phyloP scores from a whole-genome alignment of 257 asterid genomes.

The Gardenia jasminoides region DNA sequence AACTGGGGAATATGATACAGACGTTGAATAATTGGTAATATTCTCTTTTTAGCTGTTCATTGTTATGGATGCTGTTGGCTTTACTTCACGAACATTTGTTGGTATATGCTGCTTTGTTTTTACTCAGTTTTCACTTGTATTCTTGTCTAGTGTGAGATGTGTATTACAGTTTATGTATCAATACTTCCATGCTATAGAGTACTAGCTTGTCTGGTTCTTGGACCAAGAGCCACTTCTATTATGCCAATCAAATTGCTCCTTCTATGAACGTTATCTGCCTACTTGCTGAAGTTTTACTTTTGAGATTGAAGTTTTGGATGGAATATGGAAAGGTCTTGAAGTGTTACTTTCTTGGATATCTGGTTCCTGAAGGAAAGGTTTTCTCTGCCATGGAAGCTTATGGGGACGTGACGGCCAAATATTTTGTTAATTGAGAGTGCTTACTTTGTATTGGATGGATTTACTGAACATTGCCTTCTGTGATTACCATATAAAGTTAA shows the following conservation, averaged over 20 bases:
- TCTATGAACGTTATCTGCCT: not conserved
- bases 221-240: not conserved
- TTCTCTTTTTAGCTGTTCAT: not conserved
- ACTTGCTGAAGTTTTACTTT: not conserved
- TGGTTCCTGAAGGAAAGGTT: not conserved
- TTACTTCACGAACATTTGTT: not conserved
- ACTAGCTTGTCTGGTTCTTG: not conserved
- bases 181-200: not conserved
- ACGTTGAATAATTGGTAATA: conserved; percentile 67
- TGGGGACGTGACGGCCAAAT: not conserved
- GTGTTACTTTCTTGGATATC: not conserved
- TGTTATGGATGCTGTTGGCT: not conserved
- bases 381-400: not conserved
- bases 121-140: not conserved
- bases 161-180: not conserved
- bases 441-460: not conserved
- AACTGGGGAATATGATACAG: conserved; percentile 73
- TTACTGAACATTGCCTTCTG: not conserved
- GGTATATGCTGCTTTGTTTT: not conserved
- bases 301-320: not conserved
- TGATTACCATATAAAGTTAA: not conserved
- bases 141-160: not conserved
- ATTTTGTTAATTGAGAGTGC: not conserved
- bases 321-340: not conserved
- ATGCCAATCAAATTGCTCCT: not conserved